Evolutionary conservation across 176 grass and related monocot genomes (phyloP).

Genomic region (Coix lacrymajobi): DNA sequence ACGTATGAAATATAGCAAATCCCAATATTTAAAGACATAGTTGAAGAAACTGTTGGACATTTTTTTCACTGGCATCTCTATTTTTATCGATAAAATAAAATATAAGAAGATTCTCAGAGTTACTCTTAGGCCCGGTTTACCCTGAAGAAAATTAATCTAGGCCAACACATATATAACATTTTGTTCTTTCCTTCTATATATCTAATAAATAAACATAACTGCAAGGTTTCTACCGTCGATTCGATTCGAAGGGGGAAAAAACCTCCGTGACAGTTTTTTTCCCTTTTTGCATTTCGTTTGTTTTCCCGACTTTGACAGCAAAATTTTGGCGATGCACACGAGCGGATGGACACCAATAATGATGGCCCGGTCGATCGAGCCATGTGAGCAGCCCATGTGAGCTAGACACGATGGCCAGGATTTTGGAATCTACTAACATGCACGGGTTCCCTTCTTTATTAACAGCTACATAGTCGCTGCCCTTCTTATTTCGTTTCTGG

Average conservation of each 20-base stretch:
- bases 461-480: slow-evolving; percentile 23
- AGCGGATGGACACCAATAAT: slow-evolving; percentile 18
- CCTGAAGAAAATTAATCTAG: too few species aligned
- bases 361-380: slow-evolving; percentile 14
- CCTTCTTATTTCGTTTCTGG: not conserved
- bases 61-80: too few species aligned
- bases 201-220: too few species aligned
- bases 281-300: not conserved
- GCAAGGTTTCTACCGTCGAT: not conserved
- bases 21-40: too few species aligned
- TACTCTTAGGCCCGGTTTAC: too few species aligned
- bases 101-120: too few species aligned
- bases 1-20: too few species aligned
- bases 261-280: not conserved
- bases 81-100: too few species aligned
- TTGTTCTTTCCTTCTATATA: too few species aligned
- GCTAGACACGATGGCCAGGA: slow-evolving; percentile 16
- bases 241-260: not conserved
- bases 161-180: too few species aligned
- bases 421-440: slow-evolving; percentile 54
- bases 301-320: not conserved
- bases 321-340: slow-evolving; percentile 19
- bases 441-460: slow-evolving; percentile 7
- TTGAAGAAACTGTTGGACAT: too few species aligned
- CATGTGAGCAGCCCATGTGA: slow-evolving; percentile 40